Base-by-base conservation (phyloP, 2,329 filamentous ascomycete genomes). In the Bipolaris zeicola region DNA sequence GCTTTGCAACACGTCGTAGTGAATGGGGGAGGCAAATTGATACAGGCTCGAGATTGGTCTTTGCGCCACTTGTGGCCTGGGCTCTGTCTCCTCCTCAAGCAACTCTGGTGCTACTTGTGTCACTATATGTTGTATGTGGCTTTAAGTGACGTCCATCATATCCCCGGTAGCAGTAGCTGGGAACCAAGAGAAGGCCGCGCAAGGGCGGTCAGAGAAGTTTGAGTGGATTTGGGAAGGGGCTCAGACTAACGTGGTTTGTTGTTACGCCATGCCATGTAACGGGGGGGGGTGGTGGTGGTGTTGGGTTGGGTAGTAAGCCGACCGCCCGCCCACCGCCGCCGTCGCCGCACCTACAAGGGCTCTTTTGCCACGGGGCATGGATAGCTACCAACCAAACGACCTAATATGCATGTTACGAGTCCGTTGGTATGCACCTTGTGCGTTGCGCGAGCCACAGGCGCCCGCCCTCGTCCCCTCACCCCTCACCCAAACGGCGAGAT, bases 301-400 rank as follows among this genome's bases (percentile, higher is more conserved):
- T 41, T 14, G 38, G 38, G 20, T 26, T 42, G 39, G 39, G 20
- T 42, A 42, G 38, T 28, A 28, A 28, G 26, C 26, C 22, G 1
- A 6, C 22, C 22, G 22, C 22, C 22, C 22, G 22, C 22, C 22
- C 5, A 5, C 5, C 26, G 8, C 24, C 24, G 24, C 24, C 24
- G 24, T 6, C 24, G 24, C 24, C 5, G 24, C 26, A 6, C 26
- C 26, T 26, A 16, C 16, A 16, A 1, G 16, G 16, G 16, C 16
- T 16, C 16, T 16, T 16, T 16, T 16, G 16, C 43, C 43, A 45
- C 43, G 43, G 43, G 43, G 43, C 43, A 45, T 45, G 43, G 18
- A 45, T 45, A 33, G 28, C 28, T 34, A 18, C 43, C 28, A 45
- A 34, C 43, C 43, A 45, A 48, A 48, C 43, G 51, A 53, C 24